Evolutionary conservation across 768 basidiomycete genomes (phyloP), one percentile per base, ranked within the genome.

Genomic region (Lactarius quietus): DNA sequence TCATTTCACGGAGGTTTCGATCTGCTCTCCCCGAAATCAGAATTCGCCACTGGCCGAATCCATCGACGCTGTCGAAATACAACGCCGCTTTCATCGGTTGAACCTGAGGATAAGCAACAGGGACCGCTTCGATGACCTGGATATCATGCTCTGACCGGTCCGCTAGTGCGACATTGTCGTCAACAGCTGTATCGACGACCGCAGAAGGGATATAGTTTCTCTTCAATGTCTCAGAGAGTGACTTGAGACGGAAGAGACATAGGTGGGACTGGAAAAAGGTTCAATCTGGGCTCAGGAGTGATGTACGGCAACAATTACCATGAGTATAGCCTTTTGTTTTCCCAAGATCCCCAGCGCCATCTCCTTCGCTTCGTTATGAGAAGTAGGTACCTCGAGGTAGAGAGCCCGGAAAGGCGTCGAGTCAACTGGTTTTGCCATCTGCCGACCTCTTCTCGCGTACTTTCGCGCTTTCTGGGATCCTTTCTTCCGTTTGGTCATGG

Each of bases 21-120:
- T 82, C 79, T 0, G 84, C 86, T 23, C 79, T 75, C 0, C 77
- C 79, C 9, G 83, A 81, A 6, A 88, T 81, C 20, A 86, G 73
- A 57, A 90, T 82, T 0, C 76, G 75, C 89, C 88, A 90, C 28
- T 82, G 79, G 3, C 89, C 88, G 51, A 89, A 87, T 0, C 83
- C 84, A 12, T 82, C 78, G 0, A 82, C 80, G 45, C 78, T 84
- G 29, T 86, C 82, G 64, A 86, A 86, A 71, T 86, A 81, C 1
- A 87, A 73, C 0, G 84, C 84, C 69, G 85, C 81, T 72, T 83
- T 86, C 78, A 86, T 79, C 0, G 86, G 83, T 59, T 83, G 85
- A 0, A 85, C 79, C 58, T 75, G 75, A 0, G 84, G 83, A 59
- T 76, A 81, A 1, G 77, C 79, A 6, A 73, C 69, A 1, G 73